Evolutionary conservation across 139 green algal species (phyloP).

Genomic region (Dunaliella primolecta): DNA sequence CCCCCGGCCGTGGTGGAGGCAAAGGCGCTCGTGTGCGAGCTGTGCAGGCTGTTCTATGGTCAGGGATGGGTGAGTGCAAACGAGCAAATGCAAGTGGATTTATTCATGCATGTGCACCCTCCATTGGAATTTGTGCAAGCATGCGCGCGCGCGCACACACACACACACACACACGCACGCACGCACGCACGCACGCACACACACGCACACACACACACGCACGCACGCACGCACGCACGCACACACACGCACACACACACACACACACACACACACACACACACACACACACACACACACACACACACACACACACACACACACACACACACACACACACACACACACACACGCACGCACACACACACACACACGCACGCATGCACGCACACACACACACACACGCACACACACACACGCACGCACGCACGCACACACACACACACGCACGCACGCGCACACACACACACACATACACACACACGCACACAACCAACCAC

Average conservation of each 20-base stretch:
- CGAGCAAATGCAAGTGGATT: neutral
- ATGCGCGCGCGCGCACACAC: neutral
- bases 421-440: neutral
- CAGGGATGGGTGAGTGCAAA: conserved; percentile 65
- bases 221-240: neutral
- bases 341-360: too few relatives aligned
- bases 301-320: too few relatives aligned
- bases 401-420: neutral
- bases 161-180: neutral
- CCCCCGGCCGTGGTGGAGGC: conserved; percentile 70
- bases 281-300: too few relatives aligned
- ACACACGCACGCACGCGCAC: neutral
- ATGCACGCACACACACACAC: neutral
- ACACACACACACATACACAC: neutral
- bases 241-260: neutral
- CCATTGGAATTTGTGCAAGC: too few relatives aligned
- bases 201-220: neutral
- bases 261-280: neutral
- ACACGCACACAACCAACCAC: too few relatives aligned
- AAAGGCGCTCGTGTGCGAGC: conserved; percentile 76
- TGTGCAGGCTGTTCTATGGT: conserved; percentile 79
- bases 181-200: neutral
- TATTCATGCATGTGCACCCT: conserved; percentile 7
- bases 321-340: too few relatives aligned
- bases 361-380: too few relatives aligned